Conservation (phyloP, 257 asterid genomes). For the Cordia subcordata region DNA sequence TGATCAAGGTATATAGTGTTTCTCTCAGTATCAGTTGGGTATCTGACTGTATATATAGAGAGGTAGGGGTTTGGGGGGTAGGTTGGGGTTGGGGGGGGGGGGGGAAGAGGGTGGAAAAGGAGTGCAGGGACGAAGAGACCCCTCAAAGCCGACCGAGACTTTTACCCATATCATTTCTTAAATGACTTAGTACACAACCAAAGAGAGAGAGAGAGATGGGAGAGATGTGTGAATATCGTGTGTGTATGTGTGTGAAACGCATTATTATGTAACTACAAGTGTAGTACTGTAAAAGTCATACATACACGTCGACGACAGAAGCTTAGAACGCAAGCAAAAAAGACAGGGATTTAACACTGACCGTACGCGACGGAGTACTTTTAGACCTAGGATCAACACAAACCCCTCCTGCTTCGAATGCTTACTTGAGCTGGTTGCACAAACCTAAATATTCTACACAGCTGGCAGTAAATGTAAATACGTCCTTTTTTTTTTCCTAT, state of each 20-base stretch:
- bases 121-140: conserved; percentile 6
- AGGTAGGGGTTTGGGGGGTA: background rate
- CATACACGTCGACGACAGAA: background rate
- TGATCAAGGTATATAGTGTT: background rate
- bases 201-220: background rate
- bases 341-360: background rate
- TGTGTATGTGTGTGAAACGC: background rate
- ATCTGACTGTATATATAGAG: background rate
- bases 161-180: conserved; percentile 4
- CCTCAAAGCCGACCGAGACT: conserved; percentile 14
- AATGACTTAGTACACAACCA: background rate
- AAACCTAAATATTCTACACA: too few species aligned
- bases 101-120: background rate
- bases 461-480: too few species aligned
- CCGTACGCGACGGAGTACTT: background rate
- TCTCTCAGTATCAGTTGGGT: background rate
- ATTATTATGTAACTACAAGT: background rate
- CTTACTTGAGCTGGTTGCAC: too few species aligned
- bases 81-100: background rate
- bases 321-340: conserved; percentile 18
- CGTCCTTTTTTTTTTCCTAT: too few species aligned
- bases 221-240: background rate
- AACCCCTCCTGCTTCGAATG: too few species aligned
- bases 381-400: too few species aligned
- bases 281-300: background rate